A percentile compares a stretch with the other conserved stretches of the same genome.
phyloP scores from a whole-genome alignment of 2,329 filamentous ascomycete species.

The Aspergillus novofumigatus region DNA sequence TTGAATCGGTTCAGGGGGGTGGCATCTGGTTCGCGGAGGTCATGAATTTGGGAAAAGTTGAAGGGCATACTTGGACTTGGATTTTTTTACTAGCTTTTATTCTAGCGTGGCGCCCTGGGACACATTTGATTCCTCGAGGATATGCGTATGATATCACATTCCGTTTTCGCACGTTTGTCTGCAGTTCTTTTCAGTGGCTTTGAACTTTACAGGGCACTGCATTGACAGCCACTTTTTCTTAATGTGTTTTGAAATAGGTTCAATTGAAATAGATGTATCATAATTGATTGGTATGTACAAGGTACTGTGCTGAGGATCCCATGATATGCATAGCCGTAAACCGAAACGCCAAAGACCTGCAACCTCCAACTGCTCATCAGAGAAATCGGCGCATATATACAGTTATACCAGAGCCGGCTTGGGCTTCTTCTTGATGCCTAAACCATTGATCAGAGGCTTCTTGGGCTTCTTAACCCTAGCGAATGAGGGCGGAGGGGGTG shows the following conservation, averaged over 20 bases:
- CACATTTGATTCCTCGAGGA: slow-evolving; percentile 6
- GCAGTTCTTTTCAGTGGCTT: slow-evolving; percentile 3
- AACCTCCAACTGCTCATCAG: background rate
- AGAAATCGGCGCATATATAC: background rate
- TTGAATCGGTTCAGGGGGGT: slow-evolving; percentile 7
- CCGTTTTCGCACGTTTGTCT: slow-evolving; percentile 10
- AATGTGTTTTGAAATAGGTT: background rate
- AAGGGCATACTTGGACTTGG: background rate
- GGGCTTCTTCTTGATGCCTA: slow-evolving; percentile 86
- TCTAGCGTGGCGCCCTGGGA: slow-evolving; percentile 23
- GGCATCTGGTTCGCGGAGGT: background rate
- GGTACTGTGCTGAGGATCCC: background rate
- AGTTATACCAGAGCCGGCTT: slow-evolving; percentile 53
- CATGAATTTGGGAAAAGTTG: slow-evolving; percentile 1
- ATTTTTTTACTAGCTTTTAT: slow-evolving; percentile 7
- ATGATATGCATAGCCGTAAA: background rate
- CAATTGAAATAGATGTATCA: background rate
- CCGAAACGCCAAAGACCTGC: background rate
- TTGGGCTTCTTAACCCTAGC: slow-evolving; percentile 79
- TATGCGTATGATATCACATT: slow-evolving; percentile 16
- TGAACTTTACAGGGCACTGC: background rate
- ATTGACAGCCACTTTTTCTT: slow-evolving; percentile 1
- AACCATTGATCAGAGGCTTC: slow-evolving; percentile 67
- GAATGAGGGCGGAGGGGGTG: slow-evolving; percentile 60
- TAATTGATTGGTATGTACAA: background rate